A percentile compares a stretch with the other conserved stretches of the same genome.
phyloP scores from a whole-genome alignment of 768 basidiomycete genomes.

The Nevesoporus exiguus region DNA sequence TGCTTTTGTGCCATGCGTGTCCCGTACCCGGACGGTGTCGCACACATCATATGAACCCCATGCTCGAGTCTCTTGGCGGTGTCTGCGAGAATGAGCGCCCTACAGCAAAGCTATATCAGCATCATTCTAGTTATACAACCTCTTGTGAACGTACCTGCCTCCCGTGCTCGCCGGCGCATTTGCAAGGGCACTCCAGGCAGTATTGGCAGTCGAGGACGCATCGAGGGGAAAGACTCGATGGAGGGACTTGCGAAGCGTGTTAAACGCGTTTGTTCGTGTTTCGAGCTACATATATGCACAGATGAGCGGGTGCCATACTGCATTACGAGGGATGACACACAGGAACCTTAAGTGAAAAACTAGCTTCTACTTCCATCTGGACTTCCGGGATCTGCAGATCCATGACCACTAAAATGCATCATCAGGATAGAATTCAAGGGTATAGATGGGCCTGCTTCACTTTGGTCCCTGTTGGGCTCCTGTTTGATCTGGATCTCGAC shows the following conservation, averaged over 20 bases:
- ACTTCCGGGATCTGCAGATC: conserved; percentile 28
- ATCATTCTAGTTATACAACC: not conserved
- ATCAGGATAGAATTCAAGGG: not conserved
- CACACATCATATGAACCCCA: conserved; percentile 44
- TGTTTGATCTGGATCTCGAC: conserved; percentile 8
- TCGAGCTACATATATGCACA: conserved; percentile 26
- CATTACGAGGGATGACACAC: conserved; percentile 20
- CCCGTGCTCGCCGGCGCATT: no score
- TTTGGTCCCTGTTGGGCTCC: not conserved
- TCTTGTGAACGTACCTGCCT: conserved; percentile 20
- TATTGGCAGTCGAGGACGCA: conserved; percentile 2
- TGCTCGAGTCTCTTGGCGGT: conserved; percentile 50
- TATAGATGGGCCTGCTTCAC: not conserved
- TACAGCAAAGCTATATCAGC: conserved; percentile 16
- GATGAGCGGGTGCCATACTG: not conserved
- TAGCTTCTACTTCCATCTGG: conserved; percentile 36
- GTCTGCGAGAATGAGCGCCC: conserved; percentile 39
- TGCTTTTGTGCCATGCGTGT: conserved; percentile 33
- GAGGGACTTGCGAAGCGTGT: conserved; percentile 39
- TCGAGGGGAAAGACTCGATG: conserved; percentile 21
- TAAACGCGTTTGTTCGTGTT: conserved; percentile 37
- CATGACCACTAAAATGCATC: not conserved
- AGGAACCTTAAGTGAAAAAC: conserved; percentile 41
- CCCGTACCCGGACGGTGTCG: conserved; percentile 49
- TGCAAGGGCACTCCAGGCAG: no score